phyloP scores from a whole-genome alignment of 805 yeast genomes.

The Kluyveromyces lactis region DNA sequence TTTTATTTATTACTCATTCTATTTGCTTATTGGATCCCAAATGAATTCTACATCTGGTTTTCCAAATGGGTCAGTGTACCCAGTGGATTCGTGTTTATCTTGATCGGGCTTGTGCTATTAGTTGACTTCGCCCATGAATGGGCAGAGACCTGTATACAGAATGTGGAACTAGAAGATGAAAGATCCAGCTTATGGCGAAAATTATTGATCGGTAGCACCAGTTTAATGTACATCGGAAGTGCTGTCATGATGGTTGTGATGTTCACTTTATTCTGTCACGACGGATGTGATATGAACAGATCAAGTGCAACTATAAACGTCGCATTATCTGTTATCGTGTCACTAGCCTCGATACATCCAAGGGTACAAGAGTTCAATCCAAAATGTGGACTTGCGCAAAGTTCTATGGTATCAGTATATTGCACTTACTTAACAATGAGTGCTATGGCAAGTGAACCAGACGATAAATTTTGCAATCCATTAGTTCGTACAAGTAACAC shows the following conservation, averaged over 20 bases:
- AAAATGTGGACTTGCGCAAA: conserved; percentile 91
- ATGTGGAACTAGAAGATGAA: conserved; percentile 75
- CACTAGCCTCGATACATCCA: conserved; percentile 70
- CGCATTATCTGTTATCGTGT: conserved; percentile 52
- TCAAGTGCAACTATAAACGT: conserved; percentile 77
- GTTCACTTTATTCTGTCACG: conserved; percentile 74
- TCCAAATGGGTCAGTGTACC: conserved; percentile 85
- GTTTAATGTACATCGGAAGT: conserved; percentile 71
- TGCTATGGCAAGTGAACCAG: conserved; percentile 95
- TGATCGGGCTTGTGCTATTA: conserved; percentile 80
- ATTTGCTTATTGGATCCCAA: conserved; percentile 73
- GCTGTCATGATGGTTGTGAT: conserved; percentile 66
- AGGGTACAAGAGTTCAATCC: conserved; percentile 87
- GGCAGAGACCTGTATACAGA: conserved; percentile 92
- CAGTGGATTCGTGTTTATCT: conserved; percentile 75
- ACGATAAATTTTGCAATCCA: conserved; percentile 88
- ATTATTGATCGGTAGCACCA: conserved; percentile 78
- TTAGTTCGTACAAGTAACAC: conserved; percentile 83
- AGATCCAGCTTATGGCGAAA: conserved; percentile 61
- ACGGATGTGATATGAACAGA: conserved; percentile 82
- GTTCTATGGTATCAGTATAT: conserved; percentile 90
- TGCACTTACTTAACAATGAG: conserved; percentile 86
- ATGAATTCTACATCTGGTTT: conserved; percentile 76
- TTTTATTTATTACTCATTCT: conserved; percentile 50
- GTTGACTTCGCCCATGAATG: conserved; percentile 98